Conservation (phyloP, 1,284 basidiomycete genomes). For the Cryptococcus floricola region DNA sequence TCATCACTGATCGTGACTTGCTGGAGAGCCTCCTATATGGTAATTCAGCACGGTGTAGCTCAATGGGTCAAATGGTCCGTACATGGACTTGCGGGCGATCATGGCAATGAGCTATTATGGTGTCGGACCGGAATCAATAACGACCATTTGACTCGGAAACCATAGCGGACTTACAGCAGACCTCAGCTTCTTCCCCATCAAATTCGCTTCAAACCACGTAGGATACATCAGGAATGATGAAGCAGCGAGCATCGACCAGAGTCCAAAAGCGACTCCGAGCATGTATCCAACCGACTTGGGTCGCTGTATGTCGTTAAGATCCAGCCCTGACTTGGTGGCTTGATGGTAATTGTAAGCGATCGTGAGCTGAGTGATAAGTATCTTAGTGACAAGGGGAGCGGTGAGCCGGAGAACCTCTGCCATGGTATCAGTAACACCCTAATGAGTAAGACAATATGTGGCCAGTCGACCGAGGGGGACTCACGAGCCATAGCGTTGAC, state of each 20-base stretch:
- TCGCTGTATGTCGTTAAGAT: neutral
- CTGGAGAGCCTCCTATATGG: slow-evolving; percentile 41
- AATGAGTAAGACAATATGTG: neutral
- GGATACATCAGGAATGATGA: slow-evolving; percentile 10
- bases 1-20: slow-evolving; percentile 13
- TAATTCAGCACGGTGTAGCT: too few species aligned
- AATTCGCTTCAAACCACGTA: slow-evolving; percentile 1
- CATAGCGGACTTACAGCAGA: slow-evolving; percentile 1
- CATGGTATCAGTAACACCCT: neutral
- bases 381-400: slow-evolving; percentile 18
- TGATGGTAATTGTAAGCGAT: slow-evolving; percentile 10
- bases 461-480: neutral
- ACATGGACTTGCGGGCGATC: slow-evolving; percentile 26
- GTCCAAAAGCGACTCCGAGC: slow-evolving; percentile 11
- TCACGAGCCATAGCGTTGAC: slow-evolving; percentile 1
- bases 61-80: slow-evolving; percentile 54
- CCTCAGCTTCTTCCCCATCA: slow-evolving; percentile 8
- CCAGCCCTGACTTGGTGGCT: slow-evolving; percentile 2
- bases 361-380: slow-evolving; percentile 14
- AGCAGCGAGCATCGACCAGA: slow-evolving; percentile 14
- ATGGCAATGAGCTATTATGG: slow-evolving; percentile 19
- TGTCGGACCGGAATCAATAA: neutral
- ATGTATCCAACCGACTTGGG: slow-evolving; percentile 15
- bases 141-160: neutral
- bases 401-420: slow-evolving; percentile 10